These are phyloP conservation scores for Serpula lacrymans DNA, from an alignment of 768 basidiomycete genomes.

Conservation along the genomic window DNA sequence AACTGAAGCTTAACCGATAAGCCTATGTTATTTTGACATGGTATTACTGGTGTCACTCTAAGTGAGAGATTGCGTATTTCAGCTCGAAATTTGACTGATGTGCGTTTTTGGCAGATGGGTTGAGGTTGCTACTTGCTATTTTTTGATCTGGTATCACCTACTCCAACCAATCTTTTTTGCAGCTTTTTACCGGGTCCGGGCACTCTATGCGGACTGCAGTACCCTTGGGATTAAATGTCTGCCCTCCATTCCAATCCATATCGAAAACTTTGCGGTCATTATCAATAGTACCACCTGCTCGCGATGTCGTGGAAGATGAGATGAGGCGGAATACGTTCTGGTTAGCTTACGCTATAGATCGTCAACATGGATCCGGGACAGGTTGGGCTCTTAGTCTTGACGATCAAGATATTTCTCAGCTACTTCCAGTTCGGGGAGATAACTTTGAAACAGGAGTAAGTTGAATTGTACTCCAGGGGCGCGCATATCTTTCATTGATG, in stretches of 20 bases:
- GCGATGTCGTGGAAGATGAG: constrained; percentile 65
- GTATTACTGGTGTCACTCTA: constrained; percentile 75
- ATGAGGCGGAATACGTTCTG: constrained; percentile 71
- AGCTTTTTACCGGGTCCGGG: constrained; percentile 62
- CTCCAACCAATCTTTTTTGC: too few species aligned
- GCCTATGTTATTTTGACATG: constrained; percentile 63
- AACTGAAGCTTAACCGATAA: constrained; percentile 19
- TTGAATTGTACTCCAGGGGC: constrained; percentile 3
- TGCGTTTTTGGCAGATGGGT: constrained; percentile 52
- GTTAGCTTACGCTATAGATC: constrained; percentile 66
- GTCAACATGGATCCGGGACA: constrained; percentile 63
- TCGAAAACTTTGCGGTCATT: constrained; percentile 52
- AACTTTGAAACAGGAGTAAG: constrained; percentile 62
- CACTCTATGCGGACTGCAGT: constrained; percentile 55
- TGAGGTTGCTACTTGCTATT: constrained; percentile 42
- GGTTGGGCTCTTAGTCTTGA: constrained; percentile 71
- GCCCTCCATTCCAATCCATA: constrained; percentile 63
- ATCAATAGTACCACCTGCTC: constrained; percentile 59
- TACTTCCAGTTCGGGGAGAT: constrained; percentile 60
- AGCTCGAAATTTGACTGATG: not conserved
- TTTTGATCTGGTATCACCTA: constrained; percentile 5
- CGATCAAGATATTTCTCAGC: constrained; percentile 69
- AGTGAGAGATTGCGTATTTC: constrained; percentile 31
- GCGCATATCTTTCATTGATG: constrained; percentile 7
- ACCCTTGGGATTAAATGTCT: constrained; percentile 69